phyloP scores from a whole-genome alignment of 257 asterid genomes.

The Nicotiana tabacum region DNA sequence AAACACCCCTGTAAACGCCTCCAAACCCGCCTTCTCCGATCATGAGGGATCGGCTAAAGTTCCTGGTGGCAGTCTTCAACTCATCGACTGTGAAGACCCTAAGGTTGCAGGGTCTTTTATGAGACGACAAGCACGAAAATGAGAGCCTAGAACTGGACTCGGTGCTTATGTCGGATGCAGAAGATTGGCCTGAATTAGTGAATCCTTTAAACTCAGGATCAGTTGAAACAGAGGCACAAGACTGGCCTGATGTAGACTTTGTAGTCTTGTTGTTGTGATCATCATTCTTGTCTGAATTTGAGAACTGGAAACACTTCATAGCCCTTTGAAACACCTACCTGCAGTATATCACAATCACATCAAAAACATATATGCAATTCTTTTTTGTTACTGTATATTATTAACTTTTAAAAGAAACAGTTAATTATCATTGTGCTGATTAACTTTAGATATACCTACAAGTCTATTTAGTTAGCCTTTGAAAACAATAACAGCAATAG shows the following conservation, averaged over 20 bases:
- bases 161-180: slow-evolving; percentile 57
- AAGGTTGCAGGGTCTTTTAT: slow-evolving; percentile 41
- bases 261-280: slow-evolving; percentile 41
- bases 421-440: neutral
- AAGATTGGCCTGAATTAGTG: slow-evolving; percentile 24
- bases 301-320: slow-evolving; percentile 63
- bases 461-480: neutral
- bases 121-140: slow-evolving; percentile 51
- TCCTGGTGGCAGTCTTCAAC: slow-evolving; percentile 63
- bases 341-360: neutral
- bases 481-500: neutral
- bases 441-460: neutral
- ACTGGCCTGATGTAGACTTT: slow-evolving; percentile 40
- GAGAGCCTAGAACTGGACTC: slow-evolving; percentile 59
- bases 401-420: neutral
- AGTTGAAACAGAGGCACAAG: slow-evolving; percentile 42
- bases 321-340: slow-evolving; percentile 10
- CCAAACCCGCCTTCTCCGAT: slow-evolving; percentile 94
- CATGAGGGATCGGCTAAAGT: slow-evolving; percentile 73
- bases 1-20: slow-evolving; percentile 60
- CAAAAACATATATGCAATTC: neutral
- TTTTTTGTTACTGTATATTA: neutral
- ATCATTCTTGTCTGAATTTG: slow-evolving; percentile 28
- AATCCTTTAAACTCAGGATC: slow-evolving; percentile 46
- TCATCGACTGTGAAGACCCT: slow-evolving; percentile 55